Base-by-base conservation (phyloP, 805 yeast species). In the Yarrowia bubula region DNA sequence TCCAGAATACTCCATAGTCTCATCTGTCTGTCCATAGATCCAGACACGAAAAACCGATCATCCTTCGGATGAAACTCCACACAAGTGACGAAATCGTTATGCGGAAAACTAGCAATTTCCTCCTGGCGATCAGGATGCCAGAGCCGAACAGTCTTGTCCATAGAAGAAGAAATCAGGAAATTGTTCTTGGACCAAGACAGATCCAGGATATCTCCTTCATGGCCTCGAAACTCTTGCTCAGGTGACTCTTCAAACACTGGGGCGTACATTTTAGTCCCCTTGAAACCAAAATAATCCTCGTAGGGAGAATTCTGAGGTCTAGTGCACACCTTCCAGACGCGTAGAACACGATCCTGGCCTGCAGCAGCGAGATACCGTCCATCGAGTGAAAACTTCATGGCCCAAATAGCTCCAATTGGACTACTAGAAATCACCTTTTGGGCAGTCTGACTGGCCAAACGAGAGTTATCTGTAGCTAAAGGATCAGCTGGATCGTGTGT, bases 1-100 rank as follows among this genome's bases (percentile, higher is more conserved):
- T 92, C 98, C 53, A 92, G 78, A 32, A 92, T 86, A 0, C 93
- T 88, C 96, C 97, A 90, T n/a, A 92, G 74, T 65, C 96, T 77
- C 15, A 90, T 80, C 22, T 83, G 79, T 66, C 88, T 87, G 71
- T 91, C 96, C 68, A 92, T 77, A 61, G 93, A 88, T 6, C 96
- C 93, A 68, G 92, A 86, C 2, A 88, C 73, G 73, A 92, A 90
- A 72, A 92, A 92, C 28, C 98, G 76, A 72, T 92, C 97, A 75
- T 92, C 98, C 1, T 78, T 77, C 0, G 95, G 96, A 71, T 90
- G 96, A 74, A 92, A 92, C 60, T 81, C 82, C 3, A 89, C 89
- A 9, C 87, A 79, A 0, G 97, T 88, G 2, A 91, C 96, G 74
- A 90, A 88, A 73, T 90, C 96, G n/a, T 85, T 82, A 72, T 90